Evolutionary conservation across 306 rosid genomes (phyloP), one percentile per base, ranked within the genome.

Genomic region (Cicer cuneatum): DNA sequence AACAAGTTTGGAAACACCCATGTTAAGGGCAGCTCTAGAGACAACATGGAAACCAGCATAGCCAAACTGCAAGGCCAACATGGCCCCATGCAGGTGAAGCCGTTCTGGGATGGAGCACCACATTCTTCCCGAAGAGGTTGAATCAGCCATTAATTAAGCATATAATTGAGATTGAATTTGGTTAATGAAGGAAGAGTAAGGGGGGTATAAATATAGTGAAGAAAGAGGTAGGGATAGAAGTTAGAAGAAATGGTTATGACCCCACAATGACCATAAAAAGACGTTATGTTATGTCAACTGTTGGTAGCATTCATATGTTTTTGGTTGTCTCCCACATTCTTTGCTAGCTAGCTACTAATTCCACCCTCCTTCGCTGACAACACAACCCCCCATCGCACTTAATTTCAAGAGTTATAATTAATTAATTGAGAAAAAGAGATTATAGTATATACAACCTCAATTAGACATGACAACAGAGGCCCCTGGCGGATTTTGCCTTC

Each of bases 11-110:
- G 96, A 88, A 15, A 94, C 74, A 72, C 99, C 99, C 99, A 94
- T 94, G 68, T 94, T 94, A 15, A 94, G 99, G 71, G 99, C 99
- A 76, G 92, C 90, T 74, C 99, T 83, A 0, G 99, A 94, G 74
- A 94, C 99, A 0, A 94, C 97, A 72, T 94, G 99, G 75, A 94
- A 94, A 0, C 99, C 99, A 1, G 99, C 99, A 12, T 94, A 94
- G 12, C 99, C 99, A 70, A 94, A 90, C 83, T 94, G 99, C 80
- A 94, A 76, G 78, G 89, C 93, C 88, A 94, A 35, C 99, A 94
- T 94, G 82, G 99, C 99, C 8, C 73, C 99, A 71, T 94, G 99
- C 79, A 94, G 96, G 64, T 90, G 99, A 61, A 94, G 16, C 10
- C 79, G 65, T 75, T 94, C 99, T 0, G 99, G 99, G 8, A 90